These are phyloP conservation scores for Boletus reticuloceps DNA, from an alignment of 768 basidiomycete species.

Conservation along the genomic window DNA sequence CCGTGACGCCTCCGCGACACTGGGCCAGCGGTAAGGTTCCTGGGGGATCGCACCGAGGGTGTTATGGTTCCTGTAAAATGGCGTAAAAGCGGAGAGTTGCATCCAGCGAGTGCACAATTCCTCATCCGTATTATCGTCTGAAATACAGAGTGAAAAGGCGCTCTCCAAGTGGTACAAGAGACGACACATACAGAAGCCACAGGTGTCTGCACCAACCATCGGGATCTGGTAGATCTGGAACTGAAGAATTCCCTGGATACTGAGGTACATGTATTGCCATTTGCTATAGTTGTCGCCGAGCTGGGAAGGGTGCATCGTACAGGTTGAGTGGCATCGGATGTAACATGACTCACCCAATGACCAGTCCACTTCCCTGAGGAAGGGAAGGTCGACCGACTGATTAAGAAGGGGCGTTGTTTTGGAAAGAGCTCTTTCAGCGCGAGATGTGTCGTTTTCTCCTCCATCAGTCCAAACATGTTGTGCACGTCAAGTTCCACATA, in stretches of 20 bases:
- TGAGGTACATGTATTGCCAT: constrained; percentile 67
- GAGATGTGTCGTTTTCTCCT: constrained; percentile 59
- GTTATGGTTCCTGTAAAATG: constrained; percentile 39
- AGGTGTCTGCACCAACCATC: constrained; percentile 74
- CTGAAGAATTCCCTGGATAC: constrained; percentile 73
- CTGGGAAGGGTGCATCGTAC: constrained; percentile 37
- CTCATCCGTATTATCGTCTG: constrained; percentile 5
- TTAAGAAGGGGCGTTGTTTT: constrained; percentile 64
- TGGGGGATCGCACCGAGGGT: constrained; percentile 61
- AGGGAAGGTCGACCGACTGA: constrained; percentile 64
- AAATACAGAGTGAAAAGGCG: constrained; percentile 1
- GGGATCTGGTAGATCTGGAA: constrained; percentile 82
- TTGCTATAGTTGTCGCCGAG: constrained; percentile 72
- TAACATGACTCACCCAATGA: constrained; percentile 49
- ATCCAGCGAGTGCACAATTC: constrained; percentile 6
- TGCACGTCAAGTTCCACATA: constrained; percentile 62
- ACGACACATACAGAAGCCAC: constrained; percentile 24
- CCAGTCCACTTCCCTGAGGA: constrained; percentile 66
- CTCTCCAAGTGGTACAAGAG: neutral
- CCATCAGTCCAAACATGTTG: constrained; percentile 69
- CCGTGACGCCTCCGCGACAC: constrained; percentile 70
- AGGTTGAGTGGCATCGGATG: neutral
- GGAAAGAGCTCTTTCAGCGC: constrained; percentile 53
- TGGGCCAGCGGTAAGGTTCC: constrained; percentile 77
- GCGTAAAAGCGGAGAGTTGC: constrained; percentile 3